Evolutionary conservation across 768 basidiomycete species (phyloP), one percentile per base, ranked within the genome.

Genomic region (Russula abietina): DNA sequence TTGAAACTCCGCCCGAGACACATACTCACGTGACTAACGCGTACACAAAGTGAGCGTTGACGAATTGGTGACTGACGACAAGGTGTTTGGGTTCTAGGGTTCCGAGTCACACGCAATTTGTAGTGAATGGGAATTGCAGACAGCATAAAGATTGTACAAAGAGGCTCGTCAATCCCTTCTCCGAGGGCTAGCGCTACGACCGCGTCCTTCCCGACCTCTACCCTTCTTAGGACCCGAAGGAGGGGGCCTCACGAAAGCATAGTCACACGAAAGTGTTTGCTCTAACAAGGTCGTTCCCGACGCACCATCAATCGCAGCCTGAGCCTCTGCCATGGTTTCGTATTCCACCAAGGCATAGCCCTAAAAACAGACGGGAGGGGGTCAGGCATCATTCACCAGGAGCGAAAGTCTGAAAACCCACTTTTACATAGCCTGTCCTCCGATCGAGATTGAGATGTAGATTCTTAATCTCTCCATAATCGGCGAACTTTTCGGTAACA

Each of bases 321-420:
- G 92, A 1, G 97, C 97, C 64, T 98, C 95, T 12, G 86, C 80
- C 84, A 91, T 89, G 6, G 93, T 95, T 71, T 95, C 93, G 73
- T 98, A 99, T 75, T 99, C 97, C 55, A 99, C 92, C 59, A 99
- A 78, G 4, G 95, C 96, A 77, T 99, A 99, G 48, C 97, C 97
- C 96, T 98, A 70, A 55, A 36, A 33, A 48, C 32, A 22, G 38
- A 17, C 38, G 39, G 19, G 52, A 59, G 59, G 28, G 28, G 28
- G 39, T 54, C 33, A 50, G 32, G 58, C 14, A 38, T 43, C 43
- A 30, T 28, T 49, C 24, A 51, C 22, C 48, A 7, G 53, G 50
- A 57, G 57, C n/a, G 30, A 30, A 33, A 36, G 55, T 28, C n/a
- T 36, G 7, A 48, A 33, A 19, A 69, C 82, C 49, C 65, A 93